Percentiles rank a stretch among this genome's conserved stretches.
Evolutionary conservation across 2,329 filamentous ascomycete species (phyloP).

Genomic region (Fusarium annulatum): DNA sequence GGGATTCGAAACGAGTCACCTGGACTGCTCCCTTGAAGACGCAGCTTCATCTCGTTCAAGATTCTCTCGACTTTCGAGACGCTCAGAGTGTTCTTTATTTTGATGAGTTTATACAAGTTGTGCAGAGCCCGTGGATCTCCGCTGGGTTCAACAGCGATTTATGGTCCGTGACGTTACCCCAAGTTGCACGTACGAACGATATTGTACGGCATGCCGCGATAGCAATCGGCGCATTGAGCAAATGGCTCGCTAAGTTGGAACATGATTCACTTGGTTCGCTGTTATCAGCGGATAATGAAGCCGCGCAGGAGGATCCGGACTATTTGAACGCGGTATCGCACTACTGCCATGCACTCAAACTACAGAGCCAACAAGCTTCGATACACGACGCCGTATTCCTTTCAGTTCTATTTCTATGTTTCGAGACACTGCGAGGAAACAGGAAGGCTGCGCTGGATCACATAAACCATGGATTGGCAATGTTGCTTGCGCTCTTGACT

Average conservation of each 20-base stretch:
- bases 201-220: slow-evolving; percentile 48
- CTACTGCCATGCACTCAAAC: slow-evolving; percentile 50
- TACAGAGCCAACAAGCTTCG: slow-evolving; percentile 43
- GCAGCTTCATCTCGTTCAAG: slow-evolving; percentile 23
- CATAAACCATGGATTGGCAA: slow-evolving; percentile 50
- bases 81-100: slow-evolving; percentile 42
- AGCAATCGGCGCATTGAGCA: slow-evolving; percentile 47
- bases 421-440: slow-evolving; percentile 48
- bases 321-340: slow-evolving; percentile 51
- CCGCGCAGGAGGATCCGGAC: slow-evolving; percentile 1
- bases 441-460: slow-evolving; percentile 49
- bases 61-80: slow-evolving; percentile 21
- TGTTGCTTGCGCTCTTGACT: slow-evolving; percentile 48
- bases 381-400: slow-evolving; percentile 48
- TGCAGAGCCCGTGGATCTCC: slow-evolving; percentile 45
- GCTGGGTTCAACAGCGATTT: slow-evolving; percentile 41
- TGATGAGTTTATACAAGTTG: slow-evolving; percentile 47
- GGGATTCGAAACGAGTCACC: slow-evolving; percentile 39
- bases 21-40: neutral
- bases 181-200: slow-evolving; percentile 43
- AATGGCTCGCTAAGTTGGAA: slow-evolving; percentile 10
- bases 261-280: neutral
- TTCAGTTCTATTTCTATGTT: slow-evolving; percentile 48
- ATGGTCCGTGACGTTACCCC: slow-evolving; percentile 48
- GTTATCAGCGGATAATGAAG: neutral